Evolutionary conservation across 805 yeast genomes (phyloP).

Genomic region (Diddensiella santjacobensis): DNA sequence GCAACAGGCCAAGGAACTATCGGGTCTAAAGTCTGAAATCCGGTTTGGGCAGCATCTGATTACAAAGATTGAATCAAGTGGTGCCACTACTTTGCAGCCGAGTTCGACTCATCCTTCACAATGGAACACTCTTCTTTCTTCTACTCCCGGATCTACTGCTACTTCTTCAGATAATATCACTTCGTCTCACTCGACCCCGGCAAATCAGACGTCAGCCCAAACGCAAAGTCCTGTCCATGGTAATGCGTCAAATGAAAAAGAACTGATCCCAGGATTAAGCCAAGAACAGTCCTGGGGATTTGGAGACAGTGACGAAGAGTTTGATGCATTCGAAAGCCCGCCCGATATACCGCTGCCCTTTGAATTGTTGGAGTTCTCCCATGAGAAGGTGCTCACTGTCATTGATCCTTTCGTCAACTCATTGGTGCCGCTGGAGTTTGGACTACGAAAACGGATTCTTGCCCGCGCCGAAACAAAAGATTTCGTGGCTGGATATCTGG

Average conservation of each 20-base stretch:
- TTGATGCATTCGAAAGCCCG: constrained; percentile 15
- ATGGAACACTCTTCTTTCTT: constrained; percentile 19
- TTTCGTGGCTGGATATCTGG: constrained; percentile 23
- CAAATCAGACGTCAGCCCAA: too few species aligned
- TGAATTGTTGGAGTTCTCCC: constrained; percentile 18
- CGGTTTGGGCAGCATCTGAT: constrained; percentile 23
- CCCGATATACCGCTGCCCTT: constrained; percentile 31
- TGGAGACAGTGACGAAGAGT: constrained; percentile 29
- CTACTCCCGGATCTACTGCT: not conserved
- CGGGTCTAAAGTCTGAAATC: constrained; percentile 10
- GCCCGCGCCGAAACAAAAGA: constrained; percentile 21
- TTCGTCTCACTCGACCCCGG: too few species aligned
- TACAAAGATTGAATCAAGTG: constrained; percentile 6
- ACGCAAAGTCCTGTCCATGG: too few species aligned
- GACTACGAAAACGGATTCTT: constrained; percentile 22
- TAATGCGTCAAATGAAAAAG: too few species aligned
- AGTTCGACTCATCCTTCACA: constrained; percentile 8
- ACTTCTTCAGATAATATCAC: not conserved
- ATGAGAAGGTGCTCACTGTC: constrained; percentile 22
- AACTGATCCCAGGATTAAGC: not conserved
- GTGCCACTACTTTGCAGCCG: constrained; percentile 3
- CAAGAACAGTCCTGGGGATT: constrained; percentile 5
- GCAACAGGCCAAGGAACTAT: constrained; percentile 8
- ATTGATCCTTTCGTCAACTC: constrained; percentile 17
- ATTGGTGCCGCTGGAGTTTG: constrained; percentile 22